Evolutionary conservation across 208 protist species (phyloP), one percentile per base, ranked within the genome.

Genomic region (Trypanosoma platydactyli): DNA sequence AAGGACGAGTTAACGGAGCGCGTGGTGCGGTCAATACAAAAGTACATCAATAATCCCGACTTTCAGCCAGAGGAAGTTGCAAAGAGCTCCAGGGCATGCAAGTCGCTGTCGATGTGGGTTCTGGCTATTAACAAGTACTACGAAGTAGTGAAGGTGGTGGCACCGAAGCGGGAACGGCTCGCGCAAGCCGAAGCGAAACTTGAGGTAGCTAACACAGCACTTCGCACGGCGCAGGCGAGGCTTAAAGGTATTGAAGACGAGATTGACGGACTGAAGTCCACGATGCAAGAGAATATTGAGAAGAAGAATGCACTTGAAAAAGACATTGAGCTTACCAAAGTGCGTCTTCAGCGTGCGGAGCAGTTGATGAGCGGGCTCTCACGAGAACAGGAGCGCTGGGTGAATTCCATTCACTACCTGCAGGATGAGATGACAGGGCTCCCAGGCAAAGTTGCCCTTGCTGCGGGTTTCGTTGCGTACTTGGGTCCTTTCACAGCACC

Each of bases 101-200:
- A 88, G 59, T 97, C 93, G 12, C 85, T 99, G 4, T 94, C 95
- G 45, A 86, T 95, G 84, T 99, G 98, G 98, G 91, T 94, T 49
- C 64, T 89, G 25, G 97, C 97, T 24, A 98, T 98, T 64, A 90
- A 97, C 73, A 94, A 90, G 64, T 99, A 98, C 81, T 89, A 94
- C 68, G 83, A 96, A 46, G 94, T 98, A 20, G 83, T 91, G 35
- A 95, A 96, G 69, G 85, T 95, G 0, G 87, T 97, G n/a, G 83
- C 73, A 5, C 92, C 94, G 20, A 95, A 97, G 81, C 76, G 86
- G 38, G 70, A 81, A 50, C 66, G 81, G 3, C 78, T 96, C 30
- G 84, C 81, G 16, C 81, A 90, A 76, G 94, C 89, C 2, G 89
- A 97, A 67, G 88, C 64, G 4, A 95, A 95, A 76, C 73, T 97